Evolutionary conservation across 228 moss, liverwort and hornwort genomes (phyloP), one percentile per base, ranked within the genome.

Genomic region (Sphagnum magellanicum): DNA sequence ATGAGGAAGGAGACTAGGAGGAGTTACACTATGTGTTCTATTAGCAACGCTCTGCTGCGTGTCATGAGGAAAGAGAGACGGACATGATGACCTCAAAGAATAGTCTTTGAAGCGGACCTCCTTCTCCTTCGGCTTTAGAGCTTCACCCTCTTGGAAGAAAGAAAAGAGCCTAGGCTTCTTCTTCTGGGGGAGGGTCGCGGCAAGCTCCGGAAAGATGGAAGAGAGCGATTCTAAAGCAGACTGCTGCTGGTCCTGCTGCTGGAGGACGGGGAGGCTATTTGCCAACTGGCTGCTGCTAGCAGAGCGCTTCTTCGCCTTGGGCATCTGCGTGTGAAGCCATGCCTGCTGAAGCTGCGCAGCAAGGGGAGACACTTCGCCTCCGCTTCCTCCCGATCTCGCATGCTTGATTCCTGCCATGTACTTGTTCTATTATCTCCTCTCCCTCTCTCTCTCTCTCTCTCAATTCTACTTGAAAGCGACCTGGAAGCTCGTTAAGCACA

Each of bases 241-340:
- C 32, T 32, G 32, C 32, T 32, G 32, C 32, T 32, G 32, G 32
- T 32, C 32, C 32, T 32, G 32, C 78, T 55, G 10, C 81, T 81
- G 32, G 32, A 32, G 32, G 32, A 32, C 32, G 32, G 32, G 32
- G 32, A 32, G 32, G 32, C 32, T 32, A 32, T 32, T 32, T 32
- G 32, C 1, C 16, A 14, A 50, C 49, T 16, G 46, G 61, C 4
- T 6, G 63, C 81, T 81, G 12, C 59, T 51, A 9, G 84, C 84
- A 64, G 63, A 78, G 47, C 84, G 81, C 52, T 84, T 84, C 62
- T 67, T 67, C 13, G 74, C 5, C 72, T 81, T 84, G 10, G 84
- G 84, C 84, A 84, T 84, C 74, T 81, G 84, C 0, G 79, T 81
- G n/a, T 84, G 81, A 47, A 84, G 84, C 84, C 84, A 84, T 74